These are phyloP conservation scores for Dactylis glomerata DNA, from an alignment of 176 grass and related monocot genomes.

Conservation along the genomic window DNA sequence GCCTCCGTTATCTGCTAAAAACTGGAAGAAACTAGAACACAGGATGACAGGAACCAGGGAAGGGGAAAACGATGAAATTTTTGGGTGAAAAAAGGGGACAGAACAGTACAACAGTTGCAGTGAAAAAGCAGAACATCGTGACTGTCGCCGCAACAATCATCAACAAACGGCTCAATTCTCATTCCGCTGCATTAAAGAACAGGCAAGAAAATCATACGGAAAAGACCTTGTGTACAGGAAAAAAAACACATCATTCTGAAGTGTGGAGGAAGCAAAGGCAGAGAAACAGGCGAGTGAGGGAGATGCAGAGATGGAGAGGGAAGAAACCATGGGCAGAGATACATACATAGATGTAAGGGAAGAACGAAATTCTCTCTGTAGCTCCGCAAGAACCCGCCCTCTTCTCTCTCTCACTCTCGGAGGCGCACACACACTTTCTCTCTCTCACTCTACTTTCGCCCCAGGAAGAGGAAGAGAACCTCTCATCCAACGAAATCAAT, in stretches of 20 bases:
- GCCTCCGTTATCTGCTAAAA: neutral
- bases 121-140: constrained; percentile 2
- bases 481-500: constrained; percentile 31
- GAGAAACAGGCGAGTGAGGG: neutral
- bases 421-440: neutral
- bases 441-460: constrained; percentile 41
- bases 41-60: neutral
- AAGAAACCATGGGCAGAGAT: neutral
- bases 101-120: neutral
- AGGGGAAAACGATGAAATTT: neutral
- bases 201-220: neutral
- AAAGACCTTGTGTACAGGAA: constrained; percentile 4
- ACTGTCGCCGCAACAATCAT: neutral
- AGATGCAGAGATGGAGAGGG: neutral
- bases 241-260: constrained; percentile 46
- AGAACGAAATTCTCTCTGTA: constrained; percentile 23
- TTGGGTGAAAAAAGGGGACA: neutral
- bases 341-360: constrained; percentile 21
- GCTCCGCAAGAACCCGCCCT: constrained; percentile 17
- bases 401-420: neutral
- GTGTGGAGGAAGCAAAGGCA: constrained; percentile 45
- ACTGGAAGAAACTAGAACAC: neutral
- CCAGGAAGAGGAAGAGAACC: constrained; percentile 33
- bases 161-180: constrained; percentile 4
- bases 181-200: constrained; percentile 9